These are phyloP conservation scores for Sphagnum fallax DNA, from an alignment of 228 moss, liverwort and hornwort species.

Conservation along the genomic window DNA sequence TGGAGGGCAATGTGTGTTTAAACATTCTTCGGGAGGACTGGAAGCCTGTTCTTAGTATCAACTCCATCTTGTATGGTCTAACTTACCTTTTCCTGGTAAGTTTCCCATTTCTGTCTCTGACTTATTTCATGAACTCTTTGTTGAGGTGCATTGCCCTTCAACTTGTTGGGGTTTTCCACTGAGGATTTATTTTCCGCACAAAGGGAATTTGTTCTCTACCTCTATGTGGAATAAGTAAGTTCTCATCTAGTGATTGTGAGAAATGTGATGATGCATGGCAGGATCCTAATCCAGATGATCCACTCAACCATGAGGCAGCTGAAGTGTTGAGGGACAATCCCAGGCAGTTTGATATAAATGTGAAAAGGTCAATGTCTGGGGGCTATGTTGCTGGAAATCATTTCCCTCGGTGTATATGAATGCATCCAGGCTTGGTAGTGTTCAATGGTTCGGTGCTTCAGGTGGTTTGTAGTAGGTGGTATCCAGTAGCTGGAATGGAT, in stretches of 20 bases:
- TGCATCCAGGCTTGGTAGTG: too few species aligned
- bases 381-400: conserved; percentile 96
- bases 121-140: too few species aligned
- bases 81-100: conserved; percentile 95
- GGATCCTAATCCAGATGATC: conserved; percentile 99
- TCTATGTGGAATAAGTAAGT: too few species aligned
- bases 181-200: too few species aligned
- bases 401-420: conserved; percentile 87
- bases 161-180: too few species aligned
- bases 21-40: conserved; percentile 99
- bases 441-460: neutral
- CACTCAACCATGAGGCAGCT: conserved; percentile 96
- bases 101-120: too few species aligned
- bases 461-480: conserved; percentile 3
- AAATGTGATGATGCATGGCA: conserved; percentile 8
- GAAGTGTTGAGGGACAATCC: conserved; percentile 95
- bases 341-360: conserved; percentile 91
- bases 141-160: too few species aligned
- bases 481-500: neutral
- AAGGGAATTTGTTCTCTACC: too few species aligned
- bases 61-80: conserved; percentile 94
- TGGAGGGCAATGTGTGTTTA: conserved; percentile 98
- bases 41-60: conserved; percentile 98
- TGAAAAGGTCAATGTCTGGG: conserved; percentile 87
- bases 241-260: too few species aligned